These are phyloP conservation scores for Psilocybe sp. DNA, from an alignment of 768 basidiomycete genomes.

Conservation along the genomic window DNA sequence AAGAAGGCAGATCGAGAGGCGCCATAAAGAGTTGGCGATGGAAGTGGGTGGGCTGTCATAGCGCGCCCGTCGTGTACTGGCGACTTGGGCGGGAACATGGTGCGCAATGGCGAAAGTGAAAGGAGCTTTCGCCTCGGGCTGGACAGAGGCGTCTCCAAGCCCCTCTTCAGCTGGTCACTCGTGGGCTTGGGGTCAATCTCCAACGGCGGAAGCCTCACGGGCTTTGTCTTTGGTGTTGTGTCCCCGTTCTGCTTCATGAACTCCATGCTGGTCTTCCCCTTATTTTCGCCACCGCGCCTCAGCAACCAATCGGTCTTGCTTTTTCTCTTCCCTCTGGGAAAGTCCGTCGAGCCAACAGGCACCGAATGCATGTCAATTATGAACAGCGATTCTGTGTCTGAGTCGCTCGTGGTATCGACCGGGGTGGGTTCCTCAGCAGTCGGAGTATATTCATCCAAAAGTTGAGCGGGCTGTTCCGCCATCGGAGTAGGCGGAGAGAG, in stretches of 20 bases:
- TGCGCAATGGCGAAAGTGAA: slow-evolving; percentile 45
- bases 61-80: slow-evolving; percentile 31
- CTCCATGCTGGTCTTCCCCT: too few species aligned
- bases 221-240: not conserved
- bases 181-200: slow-evolving; percentile 14
- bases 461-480: too few species aligned
- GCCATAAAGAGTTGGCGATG: slow-evolving; percentile 36
- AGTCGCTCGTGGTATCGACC: too few species aligned
- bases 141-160: slow-evolving; percentile 10
- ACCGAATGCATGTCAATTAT: too few species aligned
- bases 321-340: too few species aligned
- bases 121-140: slow-evolving; percentile 36
- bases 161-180: not conserved
- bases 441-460: not conserved
- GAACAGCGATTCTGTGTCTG: too few species aligned
- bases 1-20: slow-evolving; percentile 34
- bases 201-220: slow-evolving; percentile 4
- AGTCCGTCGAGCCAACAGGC: too few species aligned
- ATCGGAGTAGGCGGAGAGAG: too few species aligned
- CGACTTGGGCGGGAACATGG: slow-evolving; percentile 41
- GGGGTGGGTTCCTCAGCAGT: not conserved
- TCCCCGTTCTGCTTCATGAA: too few species aligned
- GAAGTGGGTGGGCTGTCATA: slow-evolving; percentile 39
- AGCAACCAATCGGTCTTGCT: too few species aligned
- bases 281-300: too few species aligned